These are phyloP conservation scores for Cordia subcordata DNA, from an alignment of 257 asterid species.

Conservation along the genomic window DNA sequence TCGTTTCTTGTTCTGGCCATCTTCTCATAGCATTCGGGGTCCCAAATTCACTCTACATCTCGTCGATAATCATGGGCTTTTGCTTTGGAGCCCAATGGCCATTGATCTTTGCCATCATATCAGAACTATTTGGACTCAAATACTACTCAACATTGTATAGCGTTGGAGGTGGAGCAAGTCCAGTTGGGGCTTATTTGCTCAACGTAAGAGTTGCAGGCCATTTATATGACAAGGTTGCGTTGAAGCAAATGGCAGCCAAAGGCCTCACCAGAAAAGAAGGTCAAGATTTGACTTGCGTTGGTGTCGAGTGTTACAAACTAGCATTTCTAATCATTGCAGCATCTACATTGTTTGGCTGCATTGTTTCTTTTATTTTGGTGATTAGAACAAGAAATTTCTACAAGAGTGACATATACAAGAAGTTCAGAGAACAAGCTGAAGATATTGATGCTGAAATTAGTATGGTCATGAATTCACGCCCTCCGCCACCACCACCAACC, in stretches of 20 bases:
- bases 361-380: constrained; percentile 33
- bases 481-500: too few species aligned
- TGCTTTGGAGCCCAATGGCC: constrained; percentile 58
- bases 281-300: constrained; percentile 35
- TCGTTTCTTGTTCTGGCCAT: constrained; percentile 37
- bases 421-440: constrained; percentile 33
- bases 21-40: constrained; percentile 38
- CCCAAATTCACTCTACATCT: constrained; percentile 35
- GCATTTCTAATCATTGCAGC: constrained; percentile 47
- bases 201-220: constrained; percentile 15
- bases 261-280: constrained; percentile 8
- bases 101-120: constrained; percentile 39
- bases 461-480: too few species aligned
- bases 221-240: constrained; percentile 16
- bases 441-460: constrained; percentile 4
- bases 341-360: constrained; percentile 36
- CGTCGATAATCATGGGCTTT: constrained; percentile 41
- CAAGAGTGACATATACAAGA: constrained; percentile 50
- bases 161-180: constrained; percentile 34
- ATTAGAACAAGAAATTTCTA: constrained; percentile 53
- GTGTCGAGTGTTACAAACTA: constrained; percentile 42
- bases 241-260: constrained; percentile 7
- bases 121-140: constrained; percentile 40
- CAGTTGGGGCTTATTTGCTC: constrained; percentile 17
- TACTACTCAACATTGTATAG: constrained; percentile 49